Evolutionary conservation across 2,329 filamentous ascomycete species (phyloP).

Genomic region (Trichophyton benhamiae): DNA sequence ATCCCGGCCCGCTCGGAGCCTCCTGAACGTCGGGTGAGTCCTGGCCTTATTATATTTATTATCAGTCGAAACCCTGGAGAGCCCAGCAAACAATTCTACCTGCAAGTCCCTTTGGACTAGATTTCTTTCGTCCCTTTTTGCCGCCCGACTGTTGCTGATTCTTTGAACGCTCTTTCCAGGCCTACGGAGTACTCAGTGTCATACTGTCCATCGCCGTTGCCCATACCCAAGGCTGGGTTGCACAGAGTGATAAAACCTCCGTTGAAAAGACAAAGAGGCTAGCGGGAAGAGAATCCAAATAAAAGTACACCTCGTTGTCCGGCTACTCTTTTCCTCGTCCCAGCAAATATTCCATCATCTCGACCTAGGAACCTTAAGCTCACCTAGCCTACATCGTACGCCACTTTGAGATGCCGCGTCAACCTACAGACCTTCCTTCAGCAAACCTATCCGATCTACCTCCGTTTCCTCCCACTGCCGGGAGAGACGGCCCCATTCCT

Average conservation of each 20-base stretch:
- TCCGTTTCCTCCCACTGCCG: constrained; percentile 36
- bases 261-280: neutral
- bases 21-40: neutral
- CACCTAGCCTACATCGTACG: neutral
- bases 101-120: neutral
- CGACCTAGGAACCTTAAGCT: neutral
- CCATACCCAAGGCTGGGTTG: neutral
- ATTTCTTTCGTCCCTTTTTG: neutral
- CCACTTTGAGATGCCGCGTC: constrained; percentile 47
- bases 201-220: neutral
- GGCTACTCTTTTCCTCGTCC: neutral
- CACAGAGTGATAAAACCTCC: neutral
- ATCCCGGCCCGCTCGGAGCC: neutral
- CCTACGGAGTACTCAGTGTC: neutral
- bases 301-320: neutral
- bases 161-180: neutral
- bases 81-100: neutral
- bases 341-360: neutral
- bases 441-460: constrained; percentile 39
- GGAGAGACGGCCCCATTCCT: constrained; percentile 43
- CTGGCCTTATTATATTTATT: neutral
- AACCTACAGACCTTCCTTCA: constrained; percentile 48
- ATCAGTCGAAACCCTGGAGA: neutral
- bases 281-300: neutral
- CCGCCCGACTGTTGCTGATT: neutral